Evolutionary conservation across 2,329 filamentous ascomycete genomes (phyloP), one percentile per base, ranked within the genome.

Genomic region (Diaporthe helianthi): DNA sequence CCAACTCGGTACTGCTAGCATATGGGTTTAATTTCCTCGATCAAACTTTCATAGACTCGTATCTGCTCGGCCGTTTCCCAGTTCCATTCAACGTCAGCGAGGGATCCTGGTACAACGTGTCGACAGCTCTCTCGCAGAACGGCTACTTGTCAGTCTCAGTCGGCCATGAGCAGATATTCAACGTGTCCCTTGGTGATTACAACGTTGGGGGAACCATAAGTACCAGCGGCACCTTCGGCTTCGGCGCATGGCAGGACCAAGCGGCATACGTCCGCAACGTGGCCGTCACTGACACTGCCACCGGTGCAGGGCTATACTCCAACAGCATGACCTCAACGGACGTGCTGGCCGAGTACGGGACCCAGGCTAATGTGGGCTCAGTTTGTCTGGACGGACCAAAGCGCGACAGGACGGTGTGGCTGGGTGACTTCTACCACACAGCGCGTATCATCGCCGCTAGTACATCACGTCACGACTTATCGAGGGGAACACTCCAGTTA

Each of bases 401-500:
- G 69, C 74, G 81, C 7, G 81, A 83, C 69, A 75, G 81, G 0
- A 74, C 81, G 1, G 75, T 82, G 6, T 83, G 81, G 81, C 75
- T 78, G 3, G 81, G 81, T 6, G 81, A 83, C 68, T 82, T 82
- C 65, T 79, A 79, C 49, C 80, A 83, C 71, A 82, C 82, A 0
- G 73, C 77, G 1, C 75, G 78, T 13, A 76, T 82, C 22, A 73
- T 83, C 13, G 75, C 73, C 0, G 74, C 75, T 1, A 79, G 76
- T 9, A 83, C 81, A 1, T 73, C 75, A 13, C 76, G 78, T 5
- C 75, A 70, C n/a, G 80, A 82, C 29, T 74, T 78, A 22, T 70
- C 79, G 3, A 61, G 76, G 0, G 80, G 80, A 2, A 80, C 76
- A 0, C 74, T 83, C 22, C 71, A 78, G 12, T 76, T 74, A 15